A percentile compares a stretch with the other conserved stretches of the same genome.
Conservation (phyloP, 306 rosid species). For the Castanospermum australe region DNA sequence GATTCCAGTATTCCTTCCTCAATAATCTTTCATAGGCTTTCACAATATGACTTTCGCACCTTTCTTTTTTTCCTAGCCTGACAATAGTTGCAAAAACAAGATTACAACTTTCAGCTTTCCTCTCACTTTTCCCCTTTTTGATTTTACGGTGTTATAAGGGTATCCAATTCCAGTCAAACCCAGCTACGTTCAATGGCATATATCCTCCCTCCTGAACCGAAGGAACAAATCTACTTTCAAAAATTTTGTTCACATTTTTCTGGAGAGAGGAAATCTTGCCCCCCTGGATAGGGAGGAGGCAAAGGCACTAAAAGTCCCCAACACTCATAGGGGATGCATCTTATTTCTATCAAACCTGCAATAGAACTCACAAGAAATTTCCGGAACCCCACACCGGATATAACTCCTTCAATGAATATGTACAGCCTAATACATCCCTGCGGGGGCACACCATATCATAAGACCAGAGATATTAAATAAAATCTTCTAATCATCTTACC, state of each 20-base stretch:
- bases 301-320: background rate
- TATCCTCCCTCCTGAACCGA: slow-evolving; percentile 17
- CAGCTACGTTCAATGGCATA: slow-evolving; percentile 24
- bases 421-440: background rate
- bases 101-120: background rate
- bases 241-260: background rate
- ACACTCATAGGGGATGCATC: too few species aligned
- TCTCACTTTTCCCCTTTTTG: slow-evolving; percentile 1
- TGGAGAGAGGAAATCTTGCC: background rate
- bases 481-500: background rate
- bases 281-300: background rate
- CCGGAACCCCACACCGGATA: background rate
- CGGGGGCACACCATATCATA: background rate
- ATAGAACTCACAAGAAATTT: too few species aligned
- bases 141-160: background rate
- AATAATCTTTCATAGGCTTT: background rate
- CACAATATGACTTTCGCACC: background rate
- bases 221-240: background rate
- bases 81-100: background rate
- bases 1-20: background rate
- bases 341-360: too few species aligned
- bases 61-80: background rate
- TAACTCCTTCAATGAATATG: background rate
- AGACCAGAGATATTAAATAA: background rate
- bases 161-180: slow-evolving; percentile 46